Evolutionary conservation across 2,329 filamentous ascomycete species (phyloP), one percentile per base, ranked within the genome.

Genomic region (Fusarium agapanthi): DNA sequence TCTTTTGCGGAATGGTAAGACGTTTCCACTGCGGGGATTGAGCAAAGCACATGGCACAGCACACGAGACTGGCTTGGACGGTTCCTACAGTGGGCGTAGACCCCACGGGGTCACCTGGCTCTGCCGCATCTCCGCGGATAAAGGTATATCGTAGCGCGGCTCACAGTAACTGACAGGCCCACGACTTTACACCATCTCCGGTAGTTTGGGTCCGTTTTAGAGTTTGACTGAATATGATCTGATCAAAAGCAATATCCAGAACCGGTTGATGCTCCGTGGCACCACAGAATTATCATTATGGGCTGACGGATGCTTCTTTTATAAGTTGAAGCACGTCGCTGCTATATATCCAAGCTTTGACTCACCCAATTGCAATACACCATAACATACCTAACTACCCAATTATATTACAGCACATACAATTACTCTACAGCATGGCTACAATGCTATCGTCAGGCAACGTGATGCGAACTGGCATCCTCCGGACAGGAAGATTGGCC

Each of bases 371-470:
- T 30, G 26, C 14, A 32, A 16, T 54, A 44, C 28, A 44, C 20
- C 18, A 32, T 22, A 24, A 34, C 12, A 58, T 32, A 65, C 37
- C 24, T 32, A 48, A 35, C n/a, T n/a, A n/a, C n/a, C n/a, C n/a
- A n/a, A n/a, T n/a, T n/a, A n/a, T n/a, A n/a, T 15, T 26, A n/a
- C 38, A 35, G 14, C 6, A 37, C 14, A 22, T 16, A 15, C n/a
- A 56, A 34, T 28, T 44, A 16, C 34, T 44, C 28, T n/a, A 28
- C 24, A 24, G 11, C 22, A 43, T 35, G n/a, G 16, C 26, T 14
- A 40, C 6, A 47, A 75, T 76, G 63, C 40, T 65, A n/a, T 55
- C 72, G 15, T 65, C 65, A 43, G 69, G 64, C 58, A 75, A 62
- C 44, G 35, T 73, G n/a, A 50, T 76, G 59, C 71, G 66, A 54